These are phyloP conservation scores for Rhodamnia rubescens DNA, from an alignment of 345 rosid species.

Conservation along the genomic window DNA sequence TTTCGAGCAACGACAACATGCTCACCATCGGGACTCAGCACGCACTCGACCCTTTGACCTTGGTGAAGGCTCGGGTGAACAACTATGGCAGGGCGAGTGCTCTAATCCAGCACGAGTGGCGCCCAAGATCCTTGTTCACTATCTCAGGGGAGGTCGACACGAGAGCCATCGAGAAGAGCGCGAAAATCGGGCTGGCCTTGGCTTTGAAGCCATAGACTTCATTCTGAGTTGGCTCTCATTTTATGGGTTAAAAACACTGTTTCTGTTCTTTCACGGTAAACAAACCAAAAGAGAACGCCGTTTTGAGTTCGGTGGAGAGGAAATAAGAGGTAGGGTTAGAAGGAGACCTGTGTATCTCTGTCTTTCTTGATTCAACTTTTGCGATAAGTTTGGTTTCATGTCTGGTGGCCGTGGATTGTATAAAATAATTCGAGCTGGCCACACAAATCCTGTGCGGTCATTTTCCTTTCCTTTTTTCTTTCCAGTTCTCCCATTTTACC, in stretches of 20 bases:
- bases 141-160: constrained; percentile 93
- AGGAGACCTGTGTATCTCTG: background rate
- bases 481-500: background rate
- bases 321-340: constrained; percentile 16
- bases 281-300: background rate
- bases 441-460: background rate
- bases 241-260: background rate
- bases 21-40: constrained; percentile 82
- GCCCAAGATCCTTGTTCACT: constrained; percentile 78
- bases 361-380: background rate
- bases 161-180: constrained; percentile 82
- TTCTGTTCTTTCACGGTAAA: background rate
- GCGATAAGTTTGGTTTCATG: constrained; percentile 4
- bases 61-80: constrained; percentile 85
- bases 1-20: constrained; percentile 70
- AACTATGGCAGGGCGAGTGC: constrained; percentile 78
- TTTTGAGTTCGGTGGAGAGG: constrained; percentile 12
- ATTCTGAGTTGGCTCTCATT: background rate
- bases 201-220: constrained; percentile 62
- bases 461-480: background rate
- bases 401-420: constrained; percentile 23
- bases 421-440: constrained; percentile 27
- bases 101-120: constrained; percentile 92
- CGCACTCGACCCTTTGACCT: constrained; percentile 79
- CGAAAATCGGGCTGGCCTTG: constrained; percentile 80